Conservation (phyloP, 345 rosid genomes). For the Hypericum androsaemum region DNA sequence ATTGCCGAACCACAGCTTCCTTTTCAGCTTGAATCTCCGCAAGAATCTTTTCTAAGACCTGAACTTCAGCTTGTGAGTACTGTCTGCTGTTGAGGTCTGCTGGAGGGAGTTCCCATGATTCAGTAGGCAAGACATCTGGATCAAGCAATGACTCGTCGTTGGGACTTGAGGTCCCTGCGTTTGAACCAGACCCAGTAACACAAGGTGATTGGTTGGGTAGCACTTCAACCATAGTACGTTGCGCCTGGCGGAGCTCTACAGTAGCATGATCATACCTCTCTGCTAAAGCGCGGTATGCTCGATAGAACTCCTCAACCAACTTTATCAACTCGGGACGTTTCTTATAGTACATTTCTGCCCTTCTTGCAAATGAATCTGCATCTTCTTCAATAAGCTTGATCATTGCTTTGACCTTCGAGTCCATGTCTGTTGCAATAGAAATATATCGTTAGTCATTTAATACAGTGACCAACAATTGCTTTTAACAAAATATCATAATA, state of each 20-base stretch:
- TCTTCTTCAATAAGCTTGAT: slow-evolving; percentile 5
- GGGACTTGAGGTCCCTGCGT: slow-evolving; percentile 8
- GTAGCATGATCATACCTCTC: slow-evolving; percentile 10
- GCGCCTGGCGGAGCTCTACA: slow-evolving; percentile 22
- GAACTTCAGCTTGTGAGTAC: slow-evolving; percentile 23
- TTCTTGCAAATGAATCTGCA: slow-evolving; percentile 5
- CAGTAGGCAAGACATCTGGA: slow-evolving; percentile 33
- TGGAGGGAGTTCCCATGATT: slow-evolving; percentile 26
- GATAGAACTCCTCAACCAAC: slow-evolving; percentile 7
- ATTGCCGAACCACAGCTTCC: slow-evolving; percentile 17
- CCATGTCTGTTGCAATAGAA: background rate
- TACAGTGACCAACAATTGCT: too few species aligned
- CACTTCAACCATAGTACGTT: slow-evolving; percentile 25
- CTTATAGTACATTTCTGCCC: slow-evolving; percentile 5
- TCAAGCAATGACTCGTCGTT: slow-evolving; percentile 29
- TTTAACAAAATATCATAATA: too few species aligned
- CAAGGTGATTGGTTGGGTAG: slow-evolving; percentile 24
- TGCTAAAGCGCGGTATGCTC: slow-evolving; percentile 6
- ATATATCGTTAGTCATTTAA: background rate
- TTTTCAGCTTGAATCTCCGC: slow-evolving; percentile 20
- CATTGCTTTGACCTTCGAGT: slow-evolving; percentile 2
- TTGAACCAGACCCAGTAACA: slow-evolving; percentile 14
- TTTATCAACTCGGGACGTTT: slow-evolving; percentile 4
- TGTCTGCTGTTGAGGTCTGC: slow-evolving; percentile 18
- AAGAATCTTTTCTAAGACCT: slow-evolving; percentile 17